A percentile compares a stretch with the other conserved stretches of the same genome.
Conservation (phyloP, 2,329 filamentous ascomycete species). For the Sporothrix sp. region DNA sequence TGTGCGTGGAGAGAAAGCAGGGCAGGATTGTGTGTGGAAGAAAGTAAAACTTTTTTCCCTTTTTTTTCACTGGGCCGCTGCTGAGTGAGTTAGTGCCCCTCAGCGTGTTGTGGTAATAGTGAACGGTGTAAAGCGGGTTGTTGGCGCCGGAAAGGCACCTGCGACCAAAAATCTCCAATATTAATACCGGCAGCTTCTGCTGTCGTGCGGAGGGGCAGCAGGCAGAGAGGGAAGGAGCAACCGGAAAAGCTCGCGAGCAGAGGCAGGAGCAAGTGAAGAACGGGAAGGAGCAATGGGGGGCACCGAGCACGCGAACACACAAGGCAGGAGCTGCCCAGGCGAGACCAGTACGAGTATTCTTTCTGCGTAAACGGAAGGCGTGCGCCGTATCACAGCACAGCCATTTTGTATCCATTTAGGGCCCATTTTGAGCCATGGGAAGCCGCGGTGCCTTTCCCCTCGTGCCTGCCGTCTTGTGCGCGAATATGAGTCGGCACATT, state of each 20-base stretch:
- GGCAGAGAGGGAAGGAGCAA: background rate
- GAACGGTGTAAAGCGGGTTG: background rate
- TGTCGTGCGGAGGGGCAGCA: constrained; percentile 12
- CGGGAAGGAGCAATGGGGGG: constrained; percentile 1
- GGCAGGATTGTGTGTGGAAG: constrained; percentile 19
- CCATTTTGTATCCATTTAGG: background rate
- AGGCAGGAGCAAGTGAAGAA: background rate
- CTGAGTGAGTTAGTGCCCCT: constrained; percentile 10
- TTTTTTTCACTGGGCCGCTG: constrained; percentile 17
- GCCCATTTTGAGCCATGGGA: background rate
- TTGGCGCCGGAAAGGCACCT: constrained; percentile 5
- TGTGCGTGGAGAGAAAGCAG: constrained; percentile 10
- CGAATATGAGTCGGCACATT: constrained; percentile 11
- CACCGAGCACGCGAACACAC: background rate
- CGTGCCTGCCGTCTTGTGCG: background rate
- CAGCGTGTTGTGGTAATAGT: constrained; percentile 1
- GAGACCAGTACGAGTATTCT: background rate
- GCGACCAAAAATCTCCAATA: too few species aligned
- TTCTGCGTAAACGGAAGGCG: background rate
- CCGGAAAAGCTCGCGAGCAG: background rate
- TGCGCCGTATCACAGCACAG: constrained; percentile 3
- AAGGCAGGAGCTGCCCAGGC: background rate
- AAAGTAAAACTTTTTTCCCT: constrained; percentile 22
- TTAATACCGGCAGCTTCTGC: too few species aligned
- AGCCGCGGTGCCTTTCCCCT: background rate